phyloP scores from a whole-genome alignment of 192 early-diverging fungal species.

The Umbelopsis sp. region DNA sequence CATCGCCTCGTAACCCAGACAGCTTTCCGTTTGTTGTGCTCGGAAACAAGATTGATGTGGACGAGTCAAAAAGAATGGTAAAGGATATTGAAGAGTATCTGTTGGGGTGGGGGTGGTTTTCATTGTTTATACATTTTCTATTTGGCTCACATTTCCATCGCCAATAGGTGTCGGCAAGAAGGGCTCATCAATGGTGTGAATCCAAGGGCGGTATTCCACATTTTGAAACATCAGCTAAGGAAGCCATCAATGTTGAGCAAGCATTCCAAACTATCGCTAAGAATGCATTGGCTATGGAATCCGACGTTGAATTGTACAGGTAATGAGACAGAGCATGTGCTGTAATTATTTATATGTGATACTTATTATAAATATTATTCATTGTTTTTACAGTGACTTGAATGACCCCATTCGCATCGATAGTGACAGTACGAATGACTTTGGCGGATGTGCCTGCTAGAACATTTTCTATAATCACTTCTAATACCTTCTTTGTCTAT shows the following conservation, averaged over 20 bases:
- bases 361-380: conserved; percentile 13
- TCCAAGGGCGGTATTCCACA: conserved; percentile 93
- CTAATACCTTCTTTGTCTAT: no score
- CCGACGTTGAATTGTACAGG: conserved; percentile 79
- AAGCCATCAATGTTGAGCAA: conserved; percentile 96
- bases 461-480: no score
- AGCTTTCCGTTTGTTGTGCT: conserved; percentile 99
- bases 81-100: conserved; percentile 8
- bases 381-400: conserved; percentile 69
- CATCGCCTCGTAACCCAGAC: conserved; percentile 90
- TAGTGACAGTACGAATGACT: conserved; percentile 63
- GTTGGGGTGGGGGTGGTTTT: not conserved
- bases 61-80: conserved; percentile 89
- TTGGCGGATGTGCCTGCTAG: conserved; percentile 67
- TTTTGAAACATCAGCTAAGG: conserved; percentile 99
- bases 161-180: conserved; percentile 87
- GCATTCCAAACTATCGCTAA: conserved; percentile 97
- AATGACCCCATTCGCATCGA: conserved; percentile 90
- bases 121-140: not conserved
- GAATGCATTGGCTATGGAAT: conserved; percentile 93
- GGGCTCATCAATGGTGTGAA: conserved; percentile 95
- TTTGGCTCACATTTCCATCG: not conserved
- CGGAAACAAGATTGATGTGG: conserved; percentile 99
- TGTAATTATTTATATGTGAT: not conserved
- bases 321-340: not conserved